phyloP scores from a whole-genome alignment of 2,329 filamentous ascomycete genomes.

The Kalaharituber pfeilii region DNA sequence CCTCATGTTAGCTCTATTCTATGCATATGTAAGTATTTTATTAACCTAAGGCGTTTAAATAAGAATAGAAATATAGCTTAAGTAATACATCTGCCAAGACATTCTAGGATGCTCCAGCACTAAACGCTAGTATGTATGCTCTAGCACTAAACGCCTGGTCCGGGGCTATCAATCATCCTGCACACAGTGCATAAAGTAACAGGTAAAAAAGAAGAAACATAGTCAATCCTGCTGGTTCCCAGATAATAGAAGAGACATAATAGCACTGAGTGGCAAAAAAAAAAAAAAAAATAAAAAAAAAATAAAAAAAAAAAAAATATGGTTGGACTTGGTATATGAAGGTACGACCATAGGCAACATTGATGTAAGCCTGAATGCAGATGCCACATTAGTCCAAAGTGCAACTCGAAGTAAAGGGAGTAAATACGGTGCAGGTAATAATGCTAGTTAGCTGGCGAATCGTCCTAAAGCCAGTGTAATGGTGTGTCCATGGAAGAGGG shows the following conservation, averaged over 20 bases:
- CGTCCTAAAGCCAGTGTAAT: neutral
- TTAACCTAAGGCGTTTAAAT: neutral
- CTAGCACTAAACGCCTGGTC: no score
- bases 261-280: neutral
- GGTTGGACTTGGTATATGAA: neutral
- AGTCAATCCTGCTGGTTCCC: neutral
- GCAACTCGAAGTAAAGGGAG: neutral
- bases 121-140: no score
- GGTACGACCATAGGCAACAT: slow-evolving; percentile 7
- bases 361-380: neutral
- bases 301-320: slow-evolving; percentile 3
- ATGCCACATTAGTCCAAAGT: neutral
- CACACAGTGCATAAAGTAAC: no score
- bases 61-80: no score
- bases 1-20: neutral
- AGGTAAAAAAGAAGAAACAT: neutral
- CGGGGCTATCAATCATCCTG: neutral
- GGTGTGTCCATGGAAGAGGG: slow-evolving; percentile 2
- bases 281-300: slow-evolving; percentile 14
- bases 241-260: neutral
- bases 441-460: neutral
- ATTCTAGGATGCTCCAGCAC: no score
- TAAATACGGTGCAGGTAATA: neutral
- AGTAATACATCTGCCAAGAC: no score
- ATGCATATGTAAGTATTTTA: neutral